Evolutionary conservation across 2,329 filamentous ascomycete genomes (phyloP), one percentile per base, ranked within the genome.

Genomic region (Podosphaera xanthii): DNA sequence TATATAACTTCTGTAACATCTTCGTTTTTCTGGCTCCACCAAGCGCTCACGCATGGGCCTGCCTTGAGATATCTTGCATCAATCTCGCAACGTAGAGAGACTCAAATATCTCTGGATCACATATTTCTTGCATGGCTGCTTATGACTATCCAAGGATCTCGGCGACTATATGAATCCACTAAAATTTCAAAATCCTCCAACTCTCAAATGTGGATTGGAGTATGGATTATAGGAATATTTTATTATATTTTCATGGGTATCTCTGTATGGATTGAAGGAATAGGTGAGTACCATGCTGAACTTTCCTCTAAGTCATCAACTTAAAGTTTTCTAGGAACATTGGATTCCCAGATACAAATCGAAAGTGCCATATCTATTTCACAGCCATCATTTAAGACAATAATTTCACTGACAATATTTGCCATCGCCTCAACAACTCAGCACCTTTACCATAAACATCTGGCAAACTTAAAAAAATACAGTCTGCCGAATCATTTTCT

Each of bases 221-320:
- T 95, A 69, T 97, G 88, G 83, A 63, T 84, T 14, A 70, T 96
- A 48, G 92, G 89, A 0, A 70, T 92, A 57, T 71, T 73, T 8
- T 97, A 87, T 71, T 98, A 98, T 70, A 67, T 82, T 4, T 75
- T 75, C 60, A 84, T 87, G 65, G 82, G 82, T 59, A 68, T 94
- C 54, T 79, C 86, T 3, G 74, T 95, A 40, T 96, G 90, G 90
- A 77, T 94, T 61, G 88, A 97, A 70, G 86, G 83, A 58, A 80
- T 81, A 57, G 72, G 87, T 89, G 75, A 67, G 77, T 69, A 35
- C 8, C 49, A 14, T 36, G 34, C 53, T 56, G n/a, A 52, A 33
- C 49, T 52, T 52, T n/a, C 30, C 30, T 31, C 12, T 3, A 46
- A 10, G 10, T 2, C 2, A 12, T 46, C 10, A n/a, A 10, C 10